A percentile compares a stretch with the other conserved stretches of the same genome.
Evolutionary conservation across 306 rosid species (phyloP).

Genomic region (Vachellia pachyceras): DNA sequence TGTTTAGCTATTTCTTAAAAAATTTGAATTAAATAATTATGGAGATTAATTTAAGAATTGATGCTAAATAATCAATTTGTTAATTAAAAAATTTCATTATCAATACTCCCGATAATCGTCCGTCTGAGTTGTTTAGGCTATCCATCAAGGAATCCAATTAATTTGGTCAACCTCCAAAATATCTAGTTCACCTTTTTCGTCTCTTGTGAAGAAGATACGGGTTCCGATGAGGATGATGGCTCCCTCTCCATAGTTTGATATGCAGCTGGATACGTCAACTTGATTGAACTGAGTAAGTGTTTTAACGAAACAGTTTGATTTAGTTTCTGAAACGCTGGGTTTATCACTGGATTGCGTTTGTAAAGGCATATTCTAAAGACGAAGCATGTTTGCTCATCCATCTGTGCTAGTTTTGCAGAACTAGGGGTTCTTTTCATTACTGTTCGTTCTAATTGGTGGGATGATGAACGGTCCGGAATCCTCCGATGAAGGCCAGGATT

Average conservation of each 20-base stretch:
- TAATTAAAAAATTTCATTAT: neutral
- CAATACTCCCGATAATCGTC: too few species aligned
- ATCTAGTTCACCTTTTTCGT: too few species aligned
- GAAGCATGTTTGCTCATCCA: neutral
- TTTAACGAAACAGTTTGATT: too few species aligned
- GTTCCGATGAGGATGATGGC: constrained; percentile 39
- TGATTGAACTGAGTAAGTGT: neutral
- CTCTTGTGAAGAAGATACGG: constrained; percentile 39
- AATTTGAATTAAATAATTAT: too few species aligned
- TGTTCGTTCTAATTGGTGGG: neutral
- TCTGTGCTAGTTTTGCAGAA: constrained; percentile 3
- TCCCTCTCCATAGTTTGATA: constrained; percentile 6
- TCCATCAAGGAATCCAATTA: too few species aligned
- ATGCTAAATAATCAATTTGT: neutral
- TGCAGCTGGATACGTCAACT: neutral
- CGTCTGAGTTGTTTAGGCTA: too few species aligned
- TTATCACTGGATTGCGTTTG: neutral
- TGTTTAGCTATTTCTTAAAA: neutral
- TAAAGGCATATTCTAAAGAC: constrained; percentile 1
- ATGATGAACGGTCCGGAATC: neutral
- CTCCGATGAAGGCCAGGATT: neutral
- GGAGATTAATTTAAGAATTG: too few species aligned
- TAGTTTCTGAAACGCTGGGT: too few species aligned
- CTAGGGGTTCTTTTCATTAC: neutral
- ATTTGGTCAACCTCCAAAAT: too few species aligned